phyloP scores from a whole-genome alignment of 148 eudicot genomes.

The Pouteria glomerata region DNA sequence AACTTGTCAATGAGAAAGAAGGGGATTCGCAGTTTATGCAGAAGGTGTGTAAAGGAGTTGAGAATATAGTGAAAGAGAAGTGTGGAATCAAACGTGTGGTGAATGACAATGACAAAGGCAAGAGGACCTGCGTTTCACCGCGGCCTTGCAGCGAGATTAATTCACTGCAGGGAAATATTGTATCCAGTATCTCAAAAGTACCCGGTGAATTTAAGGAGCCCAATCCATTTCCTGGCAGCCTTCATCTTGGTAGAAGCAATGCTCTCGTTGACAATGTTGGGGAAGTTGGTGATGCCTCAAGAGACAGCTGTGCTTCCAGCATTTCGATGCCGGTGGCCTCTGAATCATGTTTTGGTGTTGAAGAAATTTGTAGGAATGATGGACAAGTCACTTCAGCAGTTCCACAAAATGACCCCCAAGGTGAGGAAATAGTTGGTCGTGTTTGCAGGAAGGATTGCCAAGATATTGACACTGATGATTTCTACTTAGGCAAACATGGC shows the following conservation, averaged over 20 bases:
- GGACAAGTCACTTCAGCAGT: slow-evolving; percentile 20
- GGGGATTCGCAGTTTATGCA: slow-evolving; percentile 22
- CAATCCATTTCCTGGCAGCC: neutral
- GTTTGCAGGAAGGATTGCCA: slow-evolving; percentile 16
- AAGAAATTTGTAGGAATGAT: slow-evolving; percentile 16
- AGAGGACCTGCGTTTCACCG: slow-evolving; percentile 34
- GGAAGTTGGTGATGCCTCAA: slow-evolving; percentile 17
- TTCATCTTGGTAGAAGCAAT: slow-evolving; percentile 1
- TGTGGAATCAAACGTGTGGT: slow-evolving; percentile 8
- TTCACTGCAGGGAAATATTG: slow-evolving; percentile 18
- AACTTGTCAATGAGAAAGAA: neutral
- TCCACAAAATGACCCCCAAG: slow-evolving; percentile 17
- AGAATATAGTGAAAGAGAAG: slow-evolving; percentile 30
- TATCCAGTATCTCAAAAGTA: slow-evolving; percentile 10
- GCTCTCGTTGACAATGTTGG: slow-evolving; percentile 9
- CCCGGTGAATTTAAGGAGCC: slow-evolving; percentile 20
- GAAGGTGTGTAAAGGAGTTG: slow-evolving; percentile 29
- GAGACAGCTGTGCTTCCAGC: slow-evolving; percentile 16
- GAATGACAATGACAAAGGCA: slow-evolving; percentile 23
- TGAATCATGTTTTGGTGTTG: slow-evolving; percentile 17
- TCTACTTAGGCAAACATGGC: slow-evolving; percentile 27
- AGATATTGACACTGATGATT: slow-evolving; percentile 28
- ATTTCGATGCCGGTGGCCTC: slow-evolving; percentile 14
- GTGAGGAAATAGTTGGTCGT: slow-evolving; percentile 19
- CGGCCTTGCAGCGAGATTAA: slow-evolving; percentile 23